These are phyloP conservation scores for Spergularia azorica DNA, from an alignment of 179 eudicot genomes.

Conservation along the genomic window DNA sequence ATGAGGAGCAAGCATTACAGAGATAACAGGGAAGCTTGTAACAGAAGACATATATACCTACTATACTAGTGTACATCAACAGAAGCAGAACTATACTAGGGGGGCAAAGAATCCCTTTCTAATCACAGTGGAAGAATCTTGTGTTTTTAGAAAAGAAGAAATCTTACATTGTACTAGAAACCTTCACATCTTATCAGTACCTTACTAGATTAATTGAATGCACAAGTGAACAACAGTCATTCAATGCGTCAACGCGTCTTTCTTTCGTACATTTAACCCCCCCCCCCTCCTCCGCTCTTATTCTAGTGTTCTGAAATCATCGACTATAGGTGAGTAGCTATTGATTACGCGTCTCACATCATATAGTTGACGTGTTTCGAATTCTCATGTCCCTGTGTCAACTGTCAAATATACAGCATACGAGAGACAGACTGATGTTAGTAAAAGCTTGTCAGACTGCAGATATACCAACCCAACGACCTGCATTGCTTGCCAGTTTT, in stretches of 20 bases:
- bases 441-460: conserved; percentile 16
- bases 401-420: too few species aligned
- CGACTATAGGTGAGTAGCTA: too few species aligned
- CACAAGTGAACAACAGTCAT: background rate
- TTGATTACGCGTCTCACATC: too few species aligned
- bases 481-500: background rate
- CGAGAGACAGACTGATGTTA: background rate
- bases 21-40: background rate
- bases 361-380: background rate
- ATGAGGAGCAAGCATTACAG: conserved; percentile 26
- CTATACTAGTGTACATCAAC: conserved; percentile 13
- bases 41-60: background rate
- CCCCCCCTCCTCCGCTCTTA: too few species aligned
- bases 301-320: too few species aligned
- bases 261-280: too few species aligned
- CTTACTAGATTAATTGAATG: background rate
- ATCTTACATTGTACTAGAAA: background rate
- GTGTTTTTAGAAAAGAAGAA: conserved; percentile 6
- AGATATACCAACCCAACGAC: conserved; percentile 8
- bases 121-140: conserved; percentile 1
- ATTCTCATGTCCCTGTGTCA: background rate
- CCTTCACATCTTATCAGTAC: background rate
- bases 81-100: background rate
- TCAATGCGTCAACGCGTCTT: too few species aligned
- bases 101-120: conserved; percentile 3